Evolutionary conservation across 2,329 filamentous ascomycete species (phyloP), one percentile per base, ranked within the genome.

Genomic region (Seiridium cupressi): DNA sequence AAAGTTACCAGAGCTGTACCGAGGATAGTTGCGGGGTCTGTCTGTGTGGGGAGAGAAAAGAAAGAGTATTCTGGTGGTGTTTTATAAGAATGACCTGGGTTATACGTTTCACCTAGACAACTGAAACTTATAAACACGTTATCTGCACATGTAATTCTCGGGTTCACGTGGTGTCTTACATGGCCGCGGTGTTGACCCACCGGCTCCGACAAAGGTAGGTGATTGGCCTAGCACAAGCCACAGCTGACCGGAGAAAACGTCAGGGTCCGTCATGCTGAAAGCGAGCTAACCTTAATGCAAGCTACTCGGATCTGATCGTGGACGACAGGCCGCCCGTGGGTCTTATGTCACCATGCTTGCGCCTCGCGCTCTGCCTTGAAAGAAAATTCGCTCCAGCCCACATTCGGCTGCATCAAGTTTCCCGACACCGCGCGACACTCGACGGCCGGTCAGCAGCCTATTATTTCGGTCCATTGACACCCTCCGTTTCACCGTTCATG

Each of bases 281-380:
- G 38, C 38, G 38, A 13, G 38, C 38, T 42, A 42, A 42, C 7
- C 2, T 42, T 42, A 8, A 13, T 13, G 38, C 38, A 13, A 8
- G 38, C 38, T 42, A 42, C 38, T 7, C 13, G 38, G 38, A 42
- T 42, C 38, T 42, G 7, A 42, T 42, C 38, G 38, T 42, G 38
- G 13, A 7, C 7, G 38, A 42, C 38, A 42, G 38, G 38, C 38
- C 38, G 7, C 38, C 38, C 7, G 13, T 13, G 7, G 13, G 44
- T 31, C 44, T 57, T 57, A 57, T 57, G 54, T 57, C 54, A 57
- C 54, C 44, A 35, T 34, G 40, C 54, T 32, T 38, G 42, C 40
- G 54, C 40, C 44, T 57, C 32, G 35, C 18, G 18, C 18, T 48
- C 46, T 48, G 46, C 8, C 46, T 48, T 48, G 46, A 10, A 31